Evolutionary conservation across 208 protist genomes (phyloP).

Genomic region (Angomonas desouzai): DNA sequence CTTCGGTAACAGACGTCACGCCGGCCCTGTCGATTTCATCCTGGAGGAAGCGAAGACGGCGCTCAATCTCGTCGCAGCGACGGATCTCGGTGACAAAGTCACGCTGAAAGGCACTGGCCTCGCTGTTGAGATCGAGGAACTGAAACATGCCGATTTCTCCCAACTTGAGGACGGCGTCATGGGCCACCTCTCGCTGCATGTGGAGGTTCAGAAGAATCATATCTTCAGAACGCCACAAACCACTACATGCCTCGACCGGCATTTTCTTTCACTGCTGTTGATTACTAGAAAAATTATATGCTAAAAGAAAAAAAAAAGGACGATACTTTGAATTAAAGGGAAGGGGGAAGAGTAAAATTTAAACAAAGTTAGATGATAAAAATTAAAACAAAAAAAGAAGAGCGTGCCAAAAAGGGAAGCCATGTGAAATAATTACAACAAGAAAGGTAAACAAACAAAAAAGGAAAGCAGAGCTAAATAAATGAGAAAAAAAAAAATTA

Average conservation of each 20-base stretch:
- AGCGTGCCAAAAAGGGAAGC: neutral
- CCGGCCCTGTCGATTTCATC: constrained; percentile 85
- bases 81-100: constrained; percentile 97
- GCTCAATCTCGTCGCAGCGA: constrained; percentile 96
- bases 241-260: constrained; percentile 78
- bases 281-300: constrained; percentile 6
- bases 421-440: neutral
- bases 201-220: constrained; percentile 96
- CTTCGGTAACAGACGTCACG: constrained; percentile 44
- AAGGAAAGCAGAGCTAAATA: constrained; percentile 4
- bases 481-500: constrained; percentile 18
- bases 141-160: constrained; percentile 95
- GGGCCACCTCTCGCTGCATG: constrained; percentile 96
- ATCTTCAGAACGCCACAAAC: constrained; percentile 95
- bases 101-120: constrained; percentile 95
- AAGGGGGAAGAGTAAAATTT: too few species aligned
- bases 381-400: constrained; percentile 10
- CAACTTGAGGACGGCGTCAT: constrained; percentile 95
- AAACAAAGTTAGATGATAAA: too few species aligned
- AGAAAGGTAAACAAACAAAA: constrained; percentile 14
- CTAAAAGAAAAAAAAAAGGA: constrained; percentile 6
- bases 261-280: constrained; percentile 22
- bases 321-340: neutral
- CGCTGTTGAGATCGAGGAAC: constrained; percentile 95
- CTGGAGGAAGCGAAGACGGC: constrained; percentile 93